Percentiles rank a stretch among this genome's conserved stretches.
phyloP scores from a whole-genome alignment of 805 yeast species.

The Sugiyamaella qingdaonensis region DNA sequence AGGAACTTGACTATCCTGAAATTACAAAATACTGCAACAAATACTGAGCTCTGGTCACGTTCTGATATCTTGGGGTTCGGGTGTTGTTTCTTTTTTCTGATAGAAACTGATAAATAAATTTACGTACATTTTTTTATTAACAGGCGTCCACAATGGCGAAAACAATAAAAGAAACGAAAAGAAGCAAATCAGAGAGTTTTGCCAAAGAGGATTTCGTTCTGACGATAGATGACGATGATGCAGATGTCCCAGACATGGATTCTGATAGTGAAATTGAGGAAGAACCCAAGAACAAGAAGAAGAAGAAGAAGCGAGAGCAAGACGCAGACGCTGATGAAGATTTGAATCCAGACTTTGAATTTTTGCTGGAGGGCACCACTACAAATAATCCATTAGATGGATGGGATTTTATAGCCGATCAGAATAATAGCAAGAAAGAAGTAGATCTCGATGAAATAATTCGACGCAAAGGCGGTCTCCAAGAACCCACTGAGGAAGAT shows the following conservation, averaged over 20 bases:
- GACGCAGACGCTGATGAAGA: constrained; percentile 36
- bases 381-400: constrained; percentile 51
- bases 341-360: constrained; percentile 69
- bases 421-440: constrained; percentile 41
- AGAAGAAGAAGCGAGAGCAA: constrained; percentile 15
- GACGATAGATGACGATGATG: constrained; percentile 79
- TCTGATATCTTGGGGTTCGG: not conserved
- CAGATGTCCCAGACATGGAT: constrained; percentile 55
- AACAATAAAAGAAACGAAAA: not conserved
- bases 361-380: constrained; percentile 49
- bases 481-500: constrained; percentile 41
- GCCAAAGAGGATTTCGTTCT: constrained; percentile 54
- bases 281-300: not conserved
- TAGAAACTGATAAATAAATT: not conserved
- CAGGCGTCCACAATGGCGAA: constrained; percentile 2
- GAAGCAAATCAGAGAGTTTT: not conserved
- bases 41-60: no score
- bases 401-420: constrained; percentile 73
- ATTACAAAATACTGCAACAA: not conserved
- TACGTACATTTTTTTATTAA: not conserved
- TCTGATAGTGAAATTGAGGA: constrained; percentile 41
- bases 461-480: constrained; percentile 77
- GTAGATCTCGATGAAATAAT: constrained; percentile 88
- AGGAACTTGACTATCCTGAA: not conserved
- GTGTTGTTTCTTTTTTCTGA: not conserved